Evolutionary conservation across 1,284 basidiomycete species (phyloP).

Genomic region (Irpex sp.): DNA sequence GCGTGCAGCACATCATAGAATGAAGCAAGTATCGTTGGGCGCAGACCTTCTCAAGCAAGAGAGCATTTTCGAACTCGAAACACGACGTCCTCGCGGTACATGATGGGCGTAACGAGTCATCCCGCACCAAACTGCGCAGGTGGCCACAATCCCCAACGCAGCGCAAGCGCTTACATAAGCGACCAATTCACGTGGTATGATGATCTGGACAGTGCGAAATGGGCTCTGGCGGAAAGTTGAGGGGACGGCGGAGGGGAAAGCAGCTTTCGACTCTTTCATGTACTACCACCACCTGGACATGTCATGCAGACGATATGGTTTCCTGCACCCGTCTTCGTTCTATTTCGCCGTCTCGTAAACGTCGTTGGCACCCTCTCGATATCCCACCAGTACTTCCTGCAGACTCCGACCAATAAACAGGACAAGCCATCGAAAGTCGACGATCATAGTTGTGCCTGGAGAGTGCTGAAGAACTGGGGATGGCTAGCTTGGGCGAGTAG

Average conservation of each 20-base stretch:
- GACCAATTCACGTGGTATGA: neutral
- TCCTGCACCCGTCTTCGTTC: conserved; percentile 48
- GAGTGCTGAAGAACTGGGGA: conserved; percentile 10
- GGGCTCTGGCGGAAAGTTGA: neutral
- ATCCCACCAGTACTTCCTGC: conserved; percentile 52
- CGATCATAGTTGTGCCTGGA: conserved; percentile 6
- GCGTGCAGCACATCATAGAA: too few relatives aligned
- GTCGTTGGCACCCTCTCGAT: conserved; percentile 61
- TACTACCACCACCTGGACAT: conserved; percentile 9
- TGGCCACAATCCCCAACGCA: neutral
- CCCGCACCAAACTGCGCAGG: too few relatives aligned
- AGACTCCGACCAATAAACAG: conserved; percentile 9
- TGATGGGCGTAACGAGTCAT: too few relatives aligned
- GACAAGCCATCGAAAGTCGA: conserved; percentile 4
- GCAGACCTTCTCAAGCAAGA: too few relatives aligned
- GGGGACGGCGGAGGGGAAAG: neutral
- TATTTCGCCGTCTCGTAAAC: conserved; percentile 61
- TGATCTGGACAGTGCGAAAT: neutral
- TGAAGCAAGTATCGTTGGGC: too few relatives aligned
- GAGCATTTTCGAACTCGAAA: too few relatives aligned
- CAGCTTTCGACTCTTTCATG: neutral
- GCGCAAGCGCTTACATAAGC: neutral
- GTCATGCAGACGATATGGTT: conserved; percentile 54
- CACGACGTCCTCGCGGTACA: too few relatives aligned
- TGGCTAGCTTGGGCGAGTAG: conserved; percentile 11